Conservation (phyloP, 2,329 filamentous ascomycete genomes). For the Biscogniauxia marginata region DNA sequence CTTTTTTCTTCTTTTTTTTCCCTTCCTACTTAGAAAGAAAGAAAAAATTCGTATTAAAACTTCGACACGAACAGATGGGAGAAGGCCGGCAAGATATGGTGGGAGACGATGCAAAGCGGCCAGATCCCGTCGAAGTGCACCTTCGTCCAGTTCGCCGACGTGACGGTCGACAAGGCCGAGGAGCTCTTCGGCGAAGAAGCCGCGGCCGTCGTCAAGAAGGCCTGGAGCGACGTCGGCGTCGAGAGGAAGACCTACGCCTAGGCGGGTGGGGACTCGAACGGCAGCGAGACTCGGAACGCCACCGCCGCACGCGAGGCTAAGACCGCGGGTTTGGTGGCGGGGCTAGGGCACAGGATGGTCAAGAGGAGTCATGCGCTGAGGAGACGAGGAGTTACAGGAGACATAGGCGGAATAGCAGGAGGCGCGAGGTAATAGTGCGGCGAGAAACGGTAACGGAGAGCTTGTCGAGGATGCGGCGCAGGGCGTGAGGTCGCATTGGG, state of each 20-base stretch:
- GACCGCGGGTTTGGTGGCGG: too few relatives aligned
- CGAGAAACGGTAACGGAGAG: too few relatives aligned
- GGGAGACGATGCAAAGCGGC: constrained; percentile 46
- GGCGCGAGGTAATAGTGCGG: too few relatives aligned
- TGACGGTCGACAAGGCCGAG: constrained; percentile 45
- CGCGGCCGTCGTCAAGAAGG: constrained; percentile 43
- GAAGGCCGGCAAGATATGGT: constrained; percentile 53
- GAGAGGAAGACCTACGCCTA: constrained; percentile 27
- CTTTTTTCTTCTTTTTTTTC: background rate
- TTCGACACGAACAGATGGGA: constrained; percentile 43
- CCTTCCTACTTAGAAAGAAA: background rate
- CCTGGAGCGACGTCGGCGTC: constrained; percentile 50
- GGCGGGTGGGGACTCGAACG: background rate
- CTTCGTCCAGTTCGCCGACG: constrained; percentile 49
- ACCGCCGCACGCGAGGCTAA: too few relatives aligned
- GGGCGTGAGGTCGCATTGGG: background rate
- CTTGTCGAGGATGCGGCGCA: background rate
- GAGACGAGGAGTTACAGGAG: too few relatives aligned
- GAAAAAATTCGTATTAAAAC: background rate
- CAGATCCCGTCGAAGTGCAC: constrained; percentile 40
- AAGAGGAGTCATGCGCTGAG: too few relatives aligned
- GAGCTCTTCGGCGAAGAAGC: constrained; percentile 42
- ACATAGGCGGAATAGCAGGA: too few relatives aligned
- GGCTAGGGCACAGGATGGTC: too few relatives aligned
- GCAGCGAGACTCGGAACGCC: too few relatives aligned